Evolutionary conservation across 164 flowering plant genomes (phyloP).

Genomic region (Magnolia changhungtana): DNA sequence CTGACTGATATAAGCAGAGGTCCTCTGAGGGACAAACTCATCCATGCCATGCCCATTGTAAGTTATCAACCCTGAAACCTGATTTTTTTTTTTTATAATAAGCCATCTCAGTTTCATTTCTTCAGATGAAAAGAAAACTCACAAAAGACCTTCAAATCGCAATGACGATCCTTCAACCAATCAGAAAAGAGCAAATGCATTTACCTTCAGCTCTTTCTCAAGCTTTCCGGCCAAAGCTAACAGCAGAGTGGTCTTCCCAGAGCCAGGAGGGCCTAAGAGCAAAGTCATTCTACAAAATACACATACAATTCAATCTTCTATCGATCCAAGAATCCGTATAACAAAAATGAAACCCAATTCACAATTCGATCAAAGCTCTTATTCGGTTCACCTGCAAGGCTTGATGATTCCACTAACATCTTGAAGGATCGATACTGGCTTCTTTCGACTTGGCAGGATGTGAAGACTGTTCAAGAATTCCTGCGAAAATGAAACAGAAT

Average conservation of each 20-base stretch:
- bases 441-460: constrained; percentile 46
- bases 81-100: background rate
- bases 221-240: constrained; percentile 50
- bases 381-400: constrained; percentile 47
- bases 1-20: constrained; percentile 62
- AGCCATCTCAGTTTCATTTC: background rate
- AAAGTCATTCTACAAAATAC: constrained; percentile 44
- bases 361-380: background rate
- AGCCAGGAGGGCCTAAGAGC: constrained; percentile 62
- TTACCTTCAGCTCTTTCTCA: constrained; percentile 18
- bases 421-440: constrained; percentile 44
- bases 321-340: background rate
- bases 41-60: constrained; percentile 58
- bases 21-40: constrained; percentile 62
- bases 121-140: background rate
- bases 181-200: background rate
- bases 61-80: constrained; percentile 54
- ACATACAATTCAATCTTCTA: background rate
- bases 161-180: no score
- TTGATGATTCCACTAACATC: constrained; percentile 70
- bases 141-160: background rate
- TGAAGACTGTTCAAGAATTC: constrained; percentile 36
- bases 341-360: background rate
- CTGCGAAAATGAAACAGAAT: constrained; percentile 16
- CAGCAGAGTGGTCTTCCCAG: constrained; percentile 57